phyloP scores from a whole-genome alignment of 1,284 basidiomycete genomes.

The Inonotus hispidus region DNA sequence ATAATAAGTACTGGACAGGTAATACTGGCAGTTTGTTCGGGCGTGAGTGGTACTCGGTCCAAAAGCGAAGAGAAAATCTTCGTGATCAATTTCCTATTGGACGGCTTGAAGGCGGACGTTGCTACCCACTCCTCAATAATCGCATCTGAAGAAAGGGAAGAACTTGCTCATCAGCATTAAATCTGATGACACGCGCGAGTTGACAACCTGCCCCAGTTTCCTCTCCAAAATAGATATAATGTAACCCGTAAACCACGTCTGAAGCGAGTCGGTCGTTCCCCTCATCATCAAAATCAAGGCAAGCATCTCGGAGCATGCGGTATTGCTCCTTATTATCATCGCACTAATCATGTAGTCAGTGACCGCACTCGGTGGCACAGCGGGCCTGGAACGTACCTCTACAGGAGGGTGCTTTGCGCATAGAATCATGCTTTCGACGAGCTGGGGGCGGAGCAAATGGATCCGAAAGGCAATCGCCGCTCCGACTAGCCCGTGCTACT shows the following conservation, averaged over 20 bases:
- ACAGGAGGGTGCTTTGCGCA: slow-evolving; percentile 19
- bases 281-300: slow-evolving; percentile 19
- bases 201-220: slow-evolving; percentile 17
- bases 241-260: slow-evolving; percentile 20
- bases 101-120: slow-evolving; percentile 18
- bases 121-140: slow-evolving; percentile 23
- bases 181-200: background rate
- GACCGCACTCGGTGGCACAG: background rate
- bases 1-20: slow-evolving; percentile 21
- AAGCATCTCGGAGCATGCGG: slow-evolving; percentile 20
- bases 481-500: background rate
- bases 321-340: slow-evolving; percentile 21
- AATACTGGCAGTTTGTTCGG: slow-evolving; percentile 7
- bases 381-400: slow-evolving; percentile 11
- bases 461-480: slow-evolving; percentile 12
- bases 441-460: slow-evolving; percentile 6
- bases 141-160: slow-evolving; percentile 1
- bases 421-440: slow-evolving; percentile 15
- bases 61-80: slow-evolving; percentile 21
- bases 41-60: slow-evolving; percentile 17
- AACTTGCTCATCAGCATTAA: background rate
- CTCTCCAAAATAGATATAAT: slow-evolving; percentile 21
- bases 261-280: slow-evolving; percentile 20
- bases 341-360: slow-evolving; percentile 8
- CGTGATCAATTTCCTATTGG: slow-evolving; percentile 18